phyloP scores from a whole-genome alignment of 2,329 filamentous ascomycete species.

The Elsinoe necatrix region DNA sequence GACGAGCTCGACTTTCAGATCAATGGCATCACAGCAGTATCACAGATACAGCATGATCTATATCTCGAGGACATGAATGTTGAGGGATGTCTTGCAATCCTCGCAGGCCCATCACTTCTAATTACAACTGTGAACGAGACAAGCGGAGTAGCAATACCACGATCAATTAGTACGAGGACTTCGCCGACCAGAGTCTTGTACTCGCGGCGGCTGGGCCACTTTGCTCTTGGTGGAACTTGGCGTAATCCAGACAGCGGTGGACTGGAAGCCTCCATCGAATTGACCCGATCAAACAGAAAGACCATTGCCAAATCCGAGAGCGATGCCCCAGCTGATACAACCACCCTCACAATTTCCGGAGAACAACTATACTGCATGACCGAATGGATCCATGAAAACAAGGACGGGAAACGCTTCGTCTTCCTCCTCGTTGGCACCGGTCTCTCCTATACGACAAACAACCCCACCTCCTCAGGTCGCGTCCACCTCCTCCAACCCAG shows the following conservation, averaged over 20 bases:
- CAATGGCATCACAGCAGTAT: conserved; percentile 25
- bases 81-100: conserved; percentile 31
- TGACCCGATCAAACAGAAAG: neutral
- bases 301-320: neutral
- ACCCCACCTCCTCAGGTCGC: conserved; percentile 36
- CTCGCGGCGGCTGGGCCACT: neutral
- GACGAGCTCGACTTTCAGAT: conserved; percentile 27
- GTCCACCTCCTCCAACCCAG: conserved; percentile 33
- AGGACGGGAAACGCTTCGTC: conserved; percentile 43
- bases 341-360: conserved; percentile 25
- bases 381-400: conserved; percentile 51
- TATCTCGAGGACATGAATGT: conserved; percentile 1
- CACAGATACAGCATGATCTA: conserved; percentile 28
- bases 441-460: conserved; percentile 26
- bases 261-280: neutral
- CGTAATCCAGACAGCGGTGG: neutral
- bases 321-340: neutral
- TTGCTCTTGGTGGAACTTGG: neutral
- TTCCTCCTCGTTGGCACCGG: conserved; percentile 52
- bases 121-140: conserved; percentile 22
- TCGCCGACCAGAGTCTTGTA: conserved; percentile 5
- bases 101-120: conserved; percentile 32
- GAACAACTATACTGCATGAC: conserved; percentile 54
- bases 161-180: neutral
- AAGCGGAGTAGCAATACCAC: neutral